These are phyloP conservation scores for Monosiga brevicollis DNA, from an alignment of 78 protist genomes.

Conservation along the genomic window DNA sequence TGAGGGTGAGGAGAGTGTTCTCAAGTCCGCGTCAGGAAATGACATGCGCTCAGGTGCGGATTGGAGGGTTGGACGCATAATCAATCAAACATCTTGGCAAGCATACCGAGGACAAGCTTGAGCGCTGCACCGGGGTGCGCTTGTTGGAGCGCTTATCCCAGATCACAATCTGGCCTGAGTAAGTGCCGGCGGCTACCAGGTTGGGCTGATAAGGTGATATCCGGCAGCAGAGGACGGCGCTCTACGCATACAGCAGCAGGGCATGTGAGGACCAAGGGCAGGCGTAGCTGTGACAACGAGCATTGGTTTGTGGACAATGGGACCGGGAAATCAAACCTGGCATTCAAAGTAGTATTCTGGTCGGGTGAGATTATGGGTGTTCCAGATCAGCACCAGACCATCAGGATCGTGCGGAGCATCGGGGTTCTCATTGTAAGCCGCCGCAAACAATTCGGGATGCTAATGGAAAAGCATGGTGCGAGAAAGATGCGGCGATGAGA, in stretches of 20 bases:
- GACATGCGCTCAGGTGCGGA: too few species aligned
- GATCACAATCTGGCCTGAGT: constrained; percentile 63
- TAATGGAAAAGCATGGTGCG: not conserved
- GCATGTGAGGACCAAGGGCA: not conserved
- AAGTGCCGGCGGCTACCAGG: constrained; percentile 61
- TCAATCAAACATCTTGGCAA: constrained; percentile 27
- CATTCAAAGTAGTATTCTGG: constrained; percentile 56
- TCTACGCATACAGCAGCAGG: not conserved
- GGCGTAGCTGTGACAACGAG: not conserved
- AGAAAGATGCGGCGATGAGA: not conserved
- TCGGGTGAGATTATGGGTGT: constrained; percentile 31
- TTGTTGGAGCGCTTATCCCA: constrained; percentile 79
- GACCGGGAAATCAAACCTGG: constrained; percentile 24
- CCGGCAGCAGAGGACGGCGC: constrained; percentile 43
- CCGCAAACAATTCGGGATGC: constrained; percentile 52
- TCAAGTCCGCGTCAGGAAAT: too few species aligned
- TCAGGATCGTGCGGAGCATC: constrained; percentile 55
- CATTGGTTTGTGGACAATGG: not conserved
- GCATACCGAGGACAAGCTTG: constrained; percentile 46
- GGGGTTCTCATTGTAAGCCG: constrained; percentile 44
- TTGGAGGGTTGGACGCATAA: too few species aligned
- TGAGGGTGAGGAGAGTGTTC: too few species aligned
- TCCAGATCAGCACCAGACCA: constrained; percentile 62
- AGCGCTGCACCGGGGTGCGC: constrained; percentile 60
- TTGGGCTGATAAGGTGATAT: constrained; percentile 42